Conservation (phyloP, 768 basidiomycete species). For the Omphalotus guepiniiformis region DNA sequence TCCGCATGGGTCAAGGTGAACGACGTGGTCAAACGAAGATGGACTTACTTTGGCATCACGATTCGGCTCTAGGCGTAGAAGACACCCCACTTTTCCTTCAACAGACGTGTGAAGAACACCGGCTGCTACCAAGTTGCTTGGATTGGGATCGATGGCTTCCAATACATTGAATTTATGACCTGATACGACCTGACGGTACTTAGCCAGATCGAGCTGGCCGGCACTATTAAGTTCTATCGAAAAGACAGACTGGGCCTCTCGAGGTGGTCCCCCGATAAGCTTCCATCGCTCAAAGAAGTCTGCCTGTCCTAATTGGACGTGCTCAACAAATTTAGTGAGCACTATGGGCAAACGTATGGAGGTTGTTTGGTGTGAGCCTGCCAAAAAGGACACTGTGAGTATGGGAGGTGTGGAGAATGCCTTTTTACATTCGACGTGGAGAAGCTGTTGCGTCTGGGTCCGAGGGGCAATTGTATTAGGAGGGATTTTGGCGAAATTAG, state of each 20-base stretch:
- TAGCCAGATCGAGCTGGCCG: conserved; percentile 72
- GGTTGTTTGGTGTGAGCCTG: conserved; percentile 86
- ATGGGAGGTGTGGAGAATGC: conserved; percentile 74
- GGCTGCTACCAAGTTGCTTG: conserved; percentile 90
- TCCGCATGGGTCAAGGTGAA: too few species aligned
- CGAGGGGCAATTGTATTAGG: conserved; percentile 75
- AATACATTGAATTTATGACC: conserved; percentile 78
- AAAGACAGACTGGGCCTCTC: conserved; percentile 88
- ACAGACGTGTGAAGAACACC: conserved; percentile 92
- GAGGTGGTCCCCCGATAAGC: conserved; percentile 90
- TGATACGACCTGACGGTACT: conserved; percentile 69
- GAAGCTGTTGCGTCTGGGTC: conserved; percentile 87
- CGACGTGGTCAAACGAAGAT: conserved; percentile 2
- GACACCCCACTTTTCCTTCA: conserved; percentile 93
- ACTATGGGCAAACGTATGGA: conserved; percentile 83
- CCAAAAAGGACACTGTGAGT: conserved; percentile 84
- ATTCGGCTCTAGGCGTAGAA: conserved; percentile 92
- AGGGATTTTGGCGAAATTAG: conserved; percentile 88
- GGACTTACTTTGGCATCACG: conserved; percentile 82
- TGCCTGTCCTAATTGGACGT: conserved; percentile 73
- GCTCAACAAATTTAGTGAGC: conserved; percentile 89
- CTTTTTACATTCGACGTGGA: conserved; percentile 95
- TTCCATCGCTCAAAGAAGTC: conserved; percentile 99
- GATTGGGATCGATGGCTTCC: conserved; percentile 88
- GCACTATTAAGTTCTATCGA: conserved; percentile 62